A percentile compares a stretch with the other conserved stretches of the same genome.
Evolutionary conservation across 2,329 filamentous ascomycete genomes (phyloP).

Genomic region (Eutypa lata): DNA sequence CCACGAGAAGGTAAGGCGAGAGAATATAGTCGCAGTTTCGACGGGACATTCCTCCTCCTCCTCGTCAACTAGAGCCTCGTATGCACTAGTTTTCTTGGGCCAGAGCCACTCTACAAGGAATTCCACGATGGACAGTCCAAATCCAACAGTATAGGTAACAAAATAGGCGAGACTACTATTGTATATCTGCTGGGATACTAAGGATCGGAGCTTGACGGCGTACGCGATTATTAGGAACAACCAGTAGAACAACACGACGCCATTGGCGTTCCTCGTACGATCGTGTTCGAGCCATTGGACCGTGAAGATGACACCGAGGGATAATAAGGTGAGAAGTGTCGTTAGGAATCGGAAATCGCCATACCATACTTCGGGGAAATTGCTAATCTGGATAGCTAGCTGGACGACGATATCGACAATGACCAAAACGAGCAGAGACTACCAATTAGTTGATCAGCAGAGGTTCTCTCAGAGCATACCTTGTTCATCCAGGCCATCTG

Average conservation of each 20-base stretch:
- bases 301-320: slow-evolving; percentile 69
- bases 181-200: slow-evolving; percentile 75
- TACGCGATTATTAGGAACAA: slow-evolving; percentile 77
- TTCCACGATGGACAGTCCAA: slow-evolving; percentile 66
- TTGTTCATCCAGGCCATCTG: neutral
- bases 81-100: slow-evolving; percentile 68
- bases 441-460: slow-evolving; percentile 6
- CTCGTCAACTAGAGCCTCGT: slow-evolving; percentile 56
- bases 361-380: slow-evolving; percentile 67
- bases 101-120: slow-evolving; percentile 83
- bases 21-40: slow-evolving; percentile 93
- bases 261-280: slow-evolving; percentile 79
- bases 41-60: slow-evolving; percentile 61
- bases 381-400: slow-evolving; percentile 71
- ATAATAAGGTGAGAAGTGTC: slow-evolving; percentile 67
- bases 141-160: slow-evolving; percentile 67
- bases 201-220: slow-evolving; percentile 79
- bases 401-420: slow-evolving; percentile 68
- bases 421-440: slow-evolving; percentile 44
- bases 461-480: neutral
- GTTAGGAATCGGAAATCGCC: slow-evolving; percentile 86
- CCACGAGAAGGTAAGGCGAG: slow-evolving; percentile 91
- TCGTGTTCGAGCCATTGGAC: slow-evolving; percentile 87
- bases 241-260: slow-evolving; percentile 90
- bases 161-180: slow-evolving; percentile 69